Evolutionary conservation across 768 basidiomycete species (phyloP).

Genomic region (Suillus fuscotomentosus): DNA sequence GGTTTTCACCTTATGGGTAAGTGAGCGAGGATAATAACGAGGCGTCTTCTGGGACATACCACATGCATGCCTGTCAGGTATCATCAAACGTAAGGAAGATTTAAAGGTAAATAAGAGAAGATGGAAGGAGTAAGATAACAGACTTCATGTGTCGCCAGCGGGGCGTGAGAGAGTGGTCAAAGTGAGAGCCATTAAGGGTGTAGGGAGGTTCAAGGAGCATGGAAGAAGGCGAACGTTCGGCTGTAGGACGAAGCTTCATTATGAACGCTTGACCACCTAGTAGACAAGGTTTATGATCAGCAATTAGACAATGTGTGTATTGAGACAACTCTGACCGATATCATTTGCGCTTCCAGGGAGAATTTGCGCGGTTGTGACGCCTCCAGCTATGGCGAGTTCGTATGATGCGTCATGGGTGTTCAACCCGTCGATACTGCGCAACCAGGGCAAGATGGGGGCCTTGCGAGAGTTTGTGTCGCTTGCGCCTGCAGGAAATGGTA

Average conservation of each 20-base stretch:
- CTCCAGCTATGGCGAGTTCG: conserved; percentile 41
- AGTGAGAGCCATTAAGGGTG: conserved; percentile 29
- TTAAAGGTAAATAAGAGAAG: no score
- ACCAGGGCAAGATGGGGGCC: conserved; percentile 65
- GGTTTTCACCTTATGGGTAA: conserved; percentile 28
- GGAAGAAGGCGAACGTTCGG: conserved; percentile 42
- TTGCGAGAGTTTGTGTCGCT: conserved; percentile 57
- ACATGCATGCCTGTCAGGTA: no score
- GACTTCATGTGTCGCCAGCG: conserved; percentile 31
- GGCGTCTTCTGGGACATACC: background rate
- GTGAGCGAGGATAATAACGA: background rate
- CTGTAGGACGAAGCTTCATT: conserved; percentile 49
- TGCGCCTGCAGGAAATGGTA: conserved; percentile 32
- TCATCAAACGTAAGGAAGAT: no score
- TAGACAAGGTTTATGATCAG: conserved; percentile 2
- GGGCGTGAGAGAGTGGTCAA: conserved; percentile 18
- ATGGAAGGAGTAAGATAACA: background rate
- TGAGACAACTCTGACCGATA: conserved; percentile 18
- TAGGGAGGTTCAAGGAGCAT: conserved; percentile 53
- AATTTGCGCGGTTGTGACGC: conserved; percentile 46
- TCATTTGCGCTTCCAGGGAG: conserved; percentile 44
- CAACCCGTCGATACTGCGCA: conserved; percentile 43
- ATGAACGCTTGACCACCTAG: conserved; percentile 50
- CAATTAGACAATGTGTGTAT: no score
- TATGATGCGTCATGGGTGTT: conserved; percentile 45